phyloP scores from a whole-genome alignment of 495 filamentous ascomycete species.

The Penicillium goetzii region DNA sequence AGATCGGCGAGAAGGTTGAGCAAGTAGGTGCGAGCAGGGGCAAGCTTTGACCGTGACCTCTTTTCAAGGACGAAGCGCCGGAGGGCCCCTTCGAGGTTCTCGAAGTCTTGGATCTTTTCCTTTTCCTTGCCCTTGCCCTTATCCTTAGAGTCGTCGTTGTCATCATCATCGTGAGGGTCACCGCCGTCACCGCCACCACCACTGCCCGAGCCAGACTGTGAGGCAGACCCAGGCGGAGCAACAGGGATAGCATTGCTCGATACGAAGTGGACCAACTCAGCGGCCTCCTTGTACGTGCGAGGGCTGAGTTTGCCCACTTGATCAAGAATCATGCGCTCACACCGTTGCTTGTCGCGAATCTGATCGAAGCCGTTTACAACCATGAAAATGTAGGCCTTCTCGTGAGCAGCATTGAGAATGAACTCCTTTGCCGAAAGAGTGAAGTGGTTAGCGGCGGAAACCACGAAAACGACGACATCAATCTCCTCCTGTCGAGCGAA shows the following conservation, averaged over 20 bases:
- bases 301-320: constrained; percentile 85
- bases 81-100: constrained; percentile 82
- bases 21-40: constrained; percentile 95
- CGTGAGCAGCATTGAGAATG: constrained; percentile 90
- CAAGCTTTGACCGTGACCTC: constrained; percentile 90
- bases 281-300: constrained; percentile 87
- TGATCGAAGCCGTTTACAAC: constrained; percentile 97
- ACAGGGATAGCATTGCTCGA: constrained; percentile 93
- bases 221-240: constrained; percentile 54
- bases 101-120: constrained; percentile 86
- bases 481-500: constrained; percentile 98
- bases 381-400: constrained; percentile 99
- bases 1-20: constrained; percentile 89
- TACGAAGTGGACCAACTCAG: constrained; percentile 94
- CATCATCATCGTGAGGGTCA: constrained; percentile 58
- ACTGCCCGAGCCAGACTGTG: constrained; percentile 53
- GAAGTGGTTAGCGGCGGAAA: constrained; percentile 96
- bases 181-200: constrained; percentile 61
- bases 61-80: constrained; percentile 96
- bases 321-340: constrained; percentile 88
- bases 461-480: constrained; percentile 97
- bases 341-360: constrained; percentile 84
- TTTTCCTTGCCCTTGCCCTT: constrained; percentile 91
- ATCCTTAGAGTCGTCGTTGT: constrained; percentile 58
- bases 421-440: constrained; percentile 96